These are phyloP conservation scores for Blastocystis sp. DNA, from an alignment of 352 stramenopile species.

Conservation along the genomic window DNA sequence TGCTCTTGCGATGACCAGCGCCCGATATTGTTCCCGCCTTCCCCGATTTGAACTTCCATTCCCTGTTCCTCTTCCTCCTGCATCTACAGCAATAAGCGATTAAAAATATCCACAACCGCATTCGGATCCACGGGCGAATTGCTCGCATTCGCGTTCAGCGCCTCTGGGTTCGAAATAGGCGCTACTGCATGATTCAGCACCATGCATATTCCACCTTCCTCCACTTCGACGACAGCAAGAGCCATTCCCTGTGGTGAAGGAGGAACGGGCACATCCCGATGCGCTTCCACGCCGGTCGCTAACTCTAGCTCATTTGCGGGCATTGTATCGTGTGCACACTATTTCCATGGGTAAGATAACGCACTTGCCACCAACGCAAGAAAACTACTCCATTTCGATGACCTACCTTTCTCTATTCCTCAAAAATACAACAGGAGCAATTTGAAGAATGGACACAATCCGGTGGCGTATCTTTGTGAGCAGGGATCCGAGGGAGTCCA, in stretches of 20 bases:
- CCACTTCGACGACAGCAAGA: neutral
- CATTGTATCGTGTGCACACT: neutral
- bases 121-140: conserved; percentile 25
- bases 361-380: neutral
- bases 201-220: neutral
- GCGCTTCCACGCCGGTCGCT: neutral
- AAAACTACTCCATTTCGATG: neutral
- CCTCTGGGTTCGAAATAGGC: neutral
- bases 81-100: conserved; percentile 2
- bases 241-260: neutral
- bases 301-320: neutral
- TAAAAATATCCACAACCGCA: neutral
- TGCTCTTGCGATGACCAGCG: conserved; percentile 83
- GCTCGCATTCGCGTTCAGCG: neutral
- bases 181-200: neutral
- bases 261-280: neutral
- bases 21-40: conserved; percentile 71
- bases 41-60: conserved; percentile 1
- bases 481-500: conserved; percentile 6
- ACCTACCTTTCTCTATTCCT: neutral
- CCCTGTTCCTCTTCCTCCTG: neutral
- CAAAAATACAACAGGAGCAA: neutral
- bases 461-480: neutral
- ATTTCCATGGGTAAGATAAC: neutral
- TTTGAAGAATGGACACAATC: neutral